Conservation (phyloP, 2,329 filamentous ascomycete species). For the Calonectria montana region DNA sequence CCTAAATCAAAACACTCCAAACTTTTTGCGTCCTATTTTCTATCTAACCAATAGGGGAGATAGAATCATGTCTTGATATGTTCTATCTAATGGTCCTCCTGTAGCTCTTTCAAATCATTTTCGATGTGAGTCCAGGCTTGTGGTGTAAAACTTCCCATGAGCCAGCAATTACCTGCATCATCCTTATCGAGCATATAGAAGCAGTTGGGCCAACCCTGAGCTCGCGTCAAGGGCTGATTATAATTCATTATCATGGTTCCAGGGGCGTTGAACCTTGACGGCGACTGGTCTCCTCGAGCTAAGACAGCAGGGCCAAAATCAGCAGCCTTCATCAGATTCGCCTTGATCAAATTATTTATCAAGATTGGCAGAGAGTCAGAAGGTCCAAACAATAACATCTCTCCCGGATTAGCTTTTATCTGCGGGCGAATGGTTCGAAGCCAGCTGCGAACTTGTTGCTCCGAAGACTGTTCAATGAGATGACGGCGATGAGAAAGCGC, state of each 20-base stretch:
- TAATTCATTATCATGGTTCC: constrained; percentile 18
- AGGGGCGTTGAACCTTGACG: neutral
- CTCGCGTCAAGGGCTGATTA: neutral
- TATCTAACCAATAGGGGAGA: no score
- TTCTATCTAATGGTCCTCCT: neutral
- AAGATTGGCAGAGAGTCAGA: constrained; percentile 47
- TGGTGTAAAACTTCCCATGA: constrained; percentile 2
- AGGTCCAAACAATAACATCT: constrained; percentile 47
- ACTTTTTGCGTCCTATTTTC: no score
- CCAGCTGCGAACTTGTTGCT: constrained; percentile 41
- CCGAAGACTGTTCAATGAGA: constrained; percentile 49
- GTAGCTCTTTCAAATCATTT: neutral
- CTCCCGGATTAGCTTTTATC: constrained; percentile 20
- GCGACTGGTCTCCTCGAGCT: neutral
- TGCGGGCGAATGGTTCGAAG: constrained; percentile 36
- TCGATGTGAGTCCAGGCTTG: constrained; percentile 17
- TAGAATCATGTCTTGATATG: no score
- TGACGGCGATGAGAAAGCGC: constrained; percentile 46
- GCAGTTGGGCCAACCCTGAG: neutral
- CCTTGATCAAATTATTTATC: constrained; percentile 36
- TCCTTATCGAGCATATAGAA: constrained; percentile 20
- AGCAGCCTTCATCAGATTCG: neutral
- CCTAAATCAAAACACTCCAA: no score
- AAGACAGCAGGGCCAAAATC: constrained; percentile 15
- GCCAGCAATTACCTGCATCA: constrained; percentile 15